Base-by-base conservation (phyloP, 164 flowering plant genomes). In the Kingdonia uniflora region DNA sequence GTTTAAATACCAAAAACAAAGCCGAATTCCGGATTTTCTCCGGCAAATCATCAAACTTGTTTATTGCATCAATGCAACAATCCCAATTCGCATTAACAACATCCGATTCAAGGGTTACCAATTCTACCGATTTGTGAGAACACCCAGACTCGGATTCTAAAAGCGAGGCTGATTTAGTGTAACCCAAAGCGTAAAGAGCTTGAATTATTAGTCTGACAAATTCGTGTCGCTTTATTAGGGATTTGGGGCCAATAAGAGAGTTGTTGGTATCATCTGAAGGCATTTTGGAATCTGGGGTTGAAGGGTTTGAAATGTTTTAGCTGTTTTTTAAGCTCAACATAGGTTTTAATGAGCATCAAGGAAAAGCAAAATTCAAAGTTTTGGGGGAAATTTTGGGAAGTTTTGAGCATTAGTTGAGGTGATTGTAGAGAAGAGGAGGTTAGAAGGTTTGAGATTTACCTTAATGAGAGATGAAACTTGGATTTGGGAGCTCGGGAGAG, bases 101-200 rank as follows among this genome's bases (percentile, higher is more conserved):
- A 46, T 73, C 80, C 6, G 80, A 69, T 54, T 76, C 88, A 2
- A 84, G 61, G 54, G 53, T 50, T 23, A 52, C 53, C 77, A 87
- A 52, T 77, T 68, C 0, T 85, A 49, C 56, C 59, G 82, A 73
- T 40, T 74, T 76, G 37, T 33, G 55, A 13, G 63, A 41, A 55
- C 81, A 63, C 2, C 82, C 76, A 6, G 97, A 87, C 58, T 91
- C 97, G 1, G 66, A 68, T 68, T 91, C 97, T 61, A 87, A 67
- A 58, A 73, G 69, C 7, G 71, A 59, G 0, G 89, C 97, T 43
- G 95, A 70, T 19, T 70, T 77, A 3, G 40, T 51, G 55, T 78
- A 87, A 17, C 95, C 97, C 49, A 87, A 63, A 8, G 95, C 78
- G 59, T 76, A 70, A 20, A 91, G 71, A 49, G 78, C 76, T 42